These are phyloP conservation scores for Podospora anserina DNA, from an alignment of 495 filamentous ascomycete genomes.

Conservation along the genomic window DNA sequence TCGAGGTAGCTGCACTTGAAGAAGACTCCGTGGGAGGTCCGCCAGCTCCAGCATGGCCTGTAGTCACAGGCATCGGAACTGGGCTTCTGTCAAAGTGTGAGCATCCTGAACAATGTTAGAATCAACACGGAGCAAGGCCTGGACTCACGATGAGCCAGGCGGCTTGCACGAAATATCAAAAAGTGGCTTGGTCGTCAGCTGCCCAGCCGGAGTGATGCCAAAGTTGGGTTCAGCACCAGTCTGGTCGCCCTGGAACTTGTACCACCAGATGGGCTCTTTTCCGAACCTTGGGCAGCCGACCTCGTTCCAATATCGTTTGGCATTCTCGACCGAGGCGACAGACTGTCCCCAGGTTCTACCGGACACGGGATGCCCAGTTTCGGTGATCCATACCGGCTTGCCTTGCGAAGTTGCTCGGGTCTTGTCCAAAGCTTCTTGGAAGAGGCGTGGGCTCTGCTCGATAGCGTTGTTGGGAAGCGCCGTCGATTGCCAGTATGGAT, in stretches of 20 bases:
- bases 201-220: slow-evolving; percentile 49
- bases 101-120: not conserved
- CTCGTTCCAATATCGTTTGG: slow-evolving; percentile 73
- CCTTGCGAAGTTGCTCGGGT: slow-evolving; percentile 57
- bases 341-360: slow-evolving; percentile 60
- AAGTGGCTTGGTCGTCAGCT: slow-evolving; percentile 52
- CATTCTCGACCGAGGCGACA: slow-evolving; percentile 63
- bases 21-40: not conserved
- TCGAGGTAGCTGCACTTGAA: not conserved
- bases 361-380: slow-evolving; percentile 82
- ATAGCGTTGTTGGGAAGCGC: slow-evolving; percentile 56
- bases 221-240: slow-evolving; percentile 65
- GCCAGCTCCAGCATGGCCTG: not conserved
- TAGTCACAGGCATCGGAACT: not conserved
- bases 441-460: slow-evolving; percentile 56
- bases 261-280: slow-evolving; percentile 70
- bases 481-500: slow-evolving; percentile 69
- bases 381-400: slow-evolving; percentile 83
- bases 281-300: slow-evolving; percentile 72
- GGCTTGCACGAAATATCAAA: slow-evolving; percentile 59
- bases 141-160: not conserved
- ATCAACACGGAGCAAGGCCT: not conserved
- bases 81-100: slow-evolving; percentile 3
- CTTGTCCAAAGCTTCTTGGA: slow-evolving; percentile 57
- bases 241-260: slow-evolving; percentile 65